Base-by-base conservation (phyloP, 73 alveolate genomes). In the Paramecium octaurelia region DNA sequence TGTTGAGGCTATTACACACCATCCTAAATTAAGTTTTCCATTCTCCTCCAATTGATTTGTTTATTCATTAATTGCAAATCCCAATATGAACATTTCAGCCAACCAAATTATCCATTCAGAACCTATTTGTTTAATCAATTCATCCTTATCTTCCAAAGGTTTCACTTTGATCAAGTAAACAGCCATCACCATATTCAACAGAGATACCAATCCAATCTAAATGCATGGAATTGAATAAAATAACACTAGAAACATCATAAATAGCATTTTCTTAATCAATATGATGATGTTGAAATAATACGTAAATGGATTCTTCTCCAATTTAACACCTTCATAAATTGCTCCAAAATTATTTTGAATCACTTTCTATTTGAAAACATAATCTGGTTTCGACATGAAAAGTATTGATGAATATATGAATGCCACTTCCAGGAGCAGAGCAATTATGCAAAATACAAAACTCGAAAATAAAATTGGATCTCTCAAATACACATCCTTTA, bases 181-280 rank as follows among this genome's bases (percentile, higher is more conserved):
- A 23, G 75, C 76, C 27, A 23, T 23, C 8, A 43, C 12, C 44
- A 80, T 43, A 43, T 80, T 80, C 11, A 80, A 80, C 10, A 42
- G 2, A 11, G 91, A 44, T 3, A 80, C 91, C 0, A 80, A 44
- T 80, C 46, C 46, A 2, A 80, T 80, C 46, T 80, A 9, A 11
- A 80, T 43, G 14, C 64, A 80, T 9, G 91, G 91, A 42, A 11
- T 7, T 0, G 27, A 10, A 80, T 80, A 80, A 20, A 80, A 46
- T 24, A 80, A 9, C 2, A 80, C 91, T 24, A 80, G 24, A 44
- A 42, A 80, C 76, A 80, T 43, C 91, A 80, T 80, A 80, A 80
- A 80, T 80, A 46, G 6, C 91, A 80, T 80, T 46, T 80, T 80
- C 29, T 44, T 80, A 46, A 23, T 8, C 14, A 80, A 64, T 14